A percentile compares a stretch with the other conserved stretches of the same genome.
phyloP scores from a whole-genome alignment of 495 filamentous ascomycete species.

The Penicillium chermesinum region DNA sequence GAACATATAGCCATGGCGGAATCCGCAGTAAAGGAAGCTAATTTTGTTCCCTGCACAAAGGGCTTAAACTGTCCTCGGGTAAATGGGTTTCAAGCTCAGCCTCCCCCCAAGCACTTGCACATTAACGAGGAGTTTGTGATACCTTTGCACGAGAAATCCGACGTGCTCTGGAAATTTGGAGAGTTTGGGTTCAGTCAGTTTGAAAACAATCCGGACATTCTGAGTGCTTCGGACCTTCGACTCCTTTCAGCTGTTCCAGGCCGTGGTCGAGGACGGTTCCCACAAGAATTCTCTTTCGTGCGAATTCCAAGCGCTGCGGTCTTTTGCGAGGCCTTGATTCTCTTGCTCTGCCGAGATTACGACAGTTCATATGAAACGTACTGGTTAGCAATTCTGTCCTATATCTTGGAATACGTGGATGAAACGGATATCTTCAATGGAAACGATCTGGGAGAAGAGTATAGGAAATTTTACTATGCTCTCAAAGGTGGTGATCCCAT shows the following conservation, averaged over 20 bases:
- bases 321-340: constrained; percentile 24
- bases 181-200: too few species aligned
- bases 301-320: constrained; percentile 18
- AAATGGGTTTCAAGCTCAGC: not conserved
- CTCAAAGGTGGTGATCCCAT: constrained; percentile 15
- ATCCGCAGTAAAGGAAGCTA: constrained; percentile 11
- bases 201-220: constrained; percentile 1
- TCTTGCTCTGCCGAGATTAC: constrained; percentile 23
- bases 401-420: constrained; percentile 24
- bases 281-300: too few species aligned
- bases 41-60: constrained; percentile 15
- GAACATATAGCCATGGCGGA: constrained; percentile 9
- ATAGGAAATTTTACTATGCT: constrained; percentile 17
- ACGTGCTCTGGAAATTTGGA: constrained; percentile 21
- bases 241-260: constrained; percentile 18
- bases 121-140: constrained; percentile 18
- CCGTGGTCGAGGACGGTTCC: too few species aligned
- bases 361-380: constrained; percentile 10
- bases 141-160: constrained; percentile 20
- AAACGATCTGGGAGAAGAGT: constrained; percentile 11
- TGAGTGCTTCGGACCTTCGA: constrained; percentile 11
- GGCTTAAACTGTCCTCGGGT: constrained; percentile 7
- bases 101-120: constrained; percentile 17
- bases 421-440: constrained; percentile 21
- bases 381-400: constrained; percentile 24